These are phyloP conservation scores for Coprinopsis cinerea DNA, from an alignment of 768 basidiomycete genomes.

Conservation along the genomic window DNA sequence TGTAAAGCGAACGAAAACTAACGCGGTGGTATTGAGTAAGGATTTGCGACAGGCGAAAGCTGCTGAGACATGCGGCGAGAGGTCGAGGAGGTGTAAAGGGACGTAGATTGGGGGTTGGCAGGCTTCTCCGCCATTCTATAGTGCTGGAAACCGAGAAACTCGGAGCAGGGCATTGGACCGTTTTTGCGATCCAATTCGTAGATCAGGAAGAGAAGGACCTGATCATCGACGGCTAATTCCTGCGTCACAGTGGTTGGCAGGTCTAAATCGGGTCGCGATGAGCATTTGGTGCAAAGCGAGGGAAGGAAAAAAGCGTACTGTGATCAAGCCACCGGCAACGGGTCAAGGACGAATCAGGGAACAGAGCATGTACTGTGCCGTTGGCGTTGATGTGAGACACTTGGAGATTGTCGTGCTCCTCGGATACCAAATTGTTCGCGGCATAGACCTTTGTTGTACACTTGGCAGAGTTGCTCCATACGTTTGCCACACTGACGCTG, in stretches of 20 bases:
- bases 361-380: conserved; percentile 45
- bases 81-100: conserved; percentile 9
- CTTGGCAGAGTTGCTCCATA: conserved; percentile 50
- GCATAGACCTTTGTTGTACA: conserved; percentile 59
- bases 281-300: conserved; percentile 19
- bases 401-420: conserved; percentile 49
- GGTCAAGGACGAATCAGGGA: conserved; percentile 63
- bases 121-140: conserved; percentile 26
- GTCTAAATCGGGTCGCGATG: conserved; percentile 32
- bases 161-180: conserved; percentile 49
- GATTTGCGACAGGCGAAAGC: background rate
- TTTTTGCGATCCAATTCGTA: conserved; percentile 63
- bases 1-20: background rate
- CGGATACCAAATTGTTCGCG: conserved; percentile 42
- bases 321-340: conserved; percentile 68
- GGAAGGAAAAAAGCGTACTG: conserved; percentile 37
- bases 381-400: conserved; percentile 37
- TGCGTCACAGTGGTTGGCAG: conserved; percentile 57
- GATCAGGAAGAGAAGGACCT: conserved; percentile 54
- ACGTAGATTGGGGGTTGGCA: conserved; percentile 10
- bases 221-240: conserved; percentile 62
- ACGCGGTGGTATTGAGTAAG: conserved; percentile 9
- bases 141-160: conserved; percentile 48
- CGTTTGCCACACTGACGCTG: conserved; percentile 45
- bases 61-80: conserved; percentile 1